phyloP scores from a whole-genome alignment of 2,329 filamentous ascomycete species.

The Penicillium sp. region DNA sequence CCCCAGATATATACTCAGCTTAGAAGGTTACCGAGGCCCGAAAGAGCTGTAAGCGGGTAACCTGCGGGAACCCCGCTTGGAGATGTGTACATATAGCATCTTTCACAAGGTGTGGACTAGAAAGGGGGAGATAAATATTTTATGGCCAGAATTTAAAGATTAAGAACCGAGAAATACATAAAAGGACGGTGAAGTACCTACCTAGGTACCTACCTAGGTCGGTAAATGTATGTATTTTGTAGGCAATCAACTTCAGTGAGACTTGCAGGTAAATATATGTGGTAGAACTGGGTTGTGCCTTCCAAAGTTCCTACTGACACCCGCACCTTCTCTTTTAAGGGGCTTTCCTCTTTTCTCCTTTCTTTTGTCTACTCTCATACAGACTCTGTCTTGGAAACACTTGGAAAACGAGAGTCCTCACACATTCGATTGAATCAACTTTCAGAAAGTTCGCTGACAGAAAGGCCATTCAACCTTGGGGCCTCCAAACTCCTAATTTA shows the following conservation, averaged over 20 bases:
- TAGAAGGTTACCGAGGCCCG: neutral
- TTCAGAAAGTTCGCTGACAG: neutral
- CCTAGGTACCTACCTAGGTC: too few species aligned
- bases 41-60: neutral
- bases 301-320: too few species aligned
- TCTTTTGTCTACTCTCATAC: neutral
- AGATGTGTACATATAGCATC: neutral
- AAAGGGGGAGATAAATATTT: too few species aligned
- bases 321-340: neutral
- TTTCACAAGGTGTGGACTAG: too few species aligned
- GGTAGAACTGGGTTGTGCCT: neutral
- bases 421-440: neutral
- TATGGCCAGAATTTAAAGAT: too few species aligned
- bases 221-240: too few species aligned
- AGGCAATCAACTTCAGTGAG: too few species aligned
- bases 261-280: too few species aligned
- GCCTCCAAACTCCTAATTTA: too few species aligned
- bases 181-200: too few species aligned
- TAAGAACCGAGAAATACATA: too few species aligned
- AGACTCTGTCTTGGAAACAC: neutral
- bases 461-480: neutral
- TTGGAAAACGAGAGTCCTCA: too few species aligned
- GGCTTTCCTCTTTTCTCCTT: neutral
- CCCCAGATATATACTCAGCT: neutral
- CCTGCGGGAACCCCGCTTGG: neutral